Evolutionary conservation across 306 rosid genomes (phyloP), one percentile per base, ranked within the genome.

Genomic region (Macrotyloma uniflorum): DNA sequence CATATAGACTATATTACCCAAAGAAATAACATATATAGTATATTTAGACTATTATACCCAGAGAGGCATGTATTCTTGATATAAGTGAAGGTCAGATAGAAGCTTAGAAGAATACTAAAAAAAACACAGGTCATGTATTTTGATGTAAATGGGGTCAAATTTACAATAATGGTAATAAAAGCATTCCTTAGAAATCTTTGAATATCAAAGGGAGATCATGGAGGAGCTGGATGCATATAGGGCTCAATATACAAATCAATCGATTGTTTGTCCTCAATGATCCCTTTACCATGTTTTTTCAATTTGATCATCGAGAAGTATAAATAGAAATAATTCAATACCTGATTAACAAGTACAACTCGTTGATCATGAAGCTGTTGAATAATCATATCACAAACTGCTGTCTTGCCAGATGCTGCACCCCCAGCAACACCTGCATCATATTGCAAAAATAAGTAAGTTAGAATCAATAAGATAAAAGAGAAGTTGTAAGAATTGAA

Each of bases 321-420:
- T 23, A 32, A 45, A 40, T 5, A 36, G 54, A 54, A 42, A 70
- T 47, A 71, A 75, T 42, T 82, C 7, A 10, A 58, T 81, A 91
- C 99, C 97, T 96, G 99, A 84, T 89, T 93, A 70, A 96, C 99
- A 77, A 93, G 96, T 74, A 96, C 98, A 23, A 96, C 98, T 42
- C 99, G 93, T 72, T 96, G 99, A 70, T 96, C 98, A 86, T 93
- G 99, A 85, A 96, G 98, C 72, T 96, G 99, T 85, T 96, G 99
- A 86, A 96, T 91, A 82, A 96, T 96, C 98, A 93, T 85, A 84
- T 96, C 96, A 83, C 99, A 96, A 51, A 96, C 99, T 2, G 97
- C 82, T 19, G 91, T 96, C 88, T 93, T 96, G 58, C 99, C 99
- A 42, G 99, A 96, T 70, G 99, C 97, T 12, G 99, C 97, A 78